Evolutionary conservation across 148 eudicot species (phyloP).

Genomic region (Polygonum maritimum): DNA sequence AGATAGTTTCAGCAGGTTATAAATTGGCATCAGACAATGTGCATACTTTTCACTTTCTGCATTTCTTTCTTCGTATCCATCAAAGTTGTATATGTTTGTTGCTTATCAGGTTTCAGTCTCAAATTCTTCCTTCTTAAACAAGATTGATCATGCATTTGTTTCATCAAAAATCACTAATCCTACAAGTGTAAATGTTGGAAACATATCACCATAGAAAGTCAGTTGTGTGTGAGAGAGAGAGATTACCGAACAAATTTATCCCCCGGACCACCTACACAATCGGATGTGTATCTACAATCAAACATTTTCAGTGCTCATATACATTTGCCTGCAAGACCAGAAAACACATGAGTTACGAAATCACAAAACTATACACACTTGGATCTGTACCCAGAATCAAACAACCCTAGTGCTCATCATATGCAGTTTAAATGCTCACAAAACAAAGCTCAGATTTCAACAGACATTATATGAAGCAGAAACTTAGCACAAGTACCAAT

Average conservation of each 20-base stretch:
- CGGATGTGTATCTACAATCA: constrained; percentile 8
- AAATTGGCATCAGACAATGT: not conserved
- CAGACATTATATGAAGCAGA: not conserved
- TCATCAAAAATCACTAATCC: not conserved
- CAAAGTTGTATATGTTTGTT: not conserved
- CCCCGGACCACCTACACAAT: constrained; percentile 27
- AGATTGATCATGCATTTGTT: not conserved
- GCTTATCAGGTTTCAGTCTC: not conserved
- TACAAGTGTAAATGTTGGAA: not conserved
- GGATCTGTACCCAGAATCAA: constrained; percentile 5
- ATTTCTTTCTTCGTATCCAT: not conserved
- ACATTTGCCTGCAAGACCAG: not conserved
- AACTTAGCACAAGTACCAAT: not conserved
- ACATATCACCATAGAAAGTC: not conserved
- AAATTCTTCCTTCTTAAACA: not conserved
- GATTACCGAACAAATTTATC: constrained; percentile 33
- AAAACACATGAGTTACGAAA: not conserved
- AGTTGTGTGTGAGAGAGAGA: not conserved
- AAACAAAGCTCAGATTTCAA: not conserved
- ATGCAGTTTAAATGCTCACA: not conserved
- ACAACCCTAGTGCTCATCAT: not conserved
- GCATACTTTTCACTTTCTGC: not conserved
- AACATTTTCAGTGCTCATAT: constrained; percentile 4
- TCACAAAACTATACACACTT: not conserved
- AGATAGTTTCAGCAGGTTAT: not conserved